Base-by-base conservation (phyloP, 768 basidiomycete genomes). In the Dictyophora rubrovolvata region DNA sequence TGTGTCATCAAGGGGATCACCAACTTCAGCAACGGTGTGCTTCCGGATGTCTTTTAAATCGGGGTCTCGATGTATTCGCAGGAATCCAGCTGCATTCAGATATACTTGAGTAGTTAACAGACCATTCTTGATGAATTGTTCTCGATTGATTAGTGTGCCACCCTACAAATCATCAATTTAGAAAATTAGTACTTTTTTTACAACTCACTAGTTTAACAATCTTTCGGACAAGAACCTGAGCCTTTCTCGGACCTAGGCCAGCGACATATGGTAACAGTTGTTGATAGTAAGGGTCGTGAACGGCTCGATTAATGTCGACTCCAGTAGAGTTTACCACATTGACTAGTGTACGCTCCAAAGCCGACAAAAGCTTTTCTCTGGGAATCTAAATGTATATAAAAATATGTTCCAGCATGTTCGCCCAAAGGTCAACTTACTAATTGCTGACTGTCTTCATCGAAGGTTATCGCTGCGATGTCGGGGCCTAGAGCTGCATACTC, bases 201-300 rank as follows among this genome's bases (percentile, higher is more conserved):
- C 49, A 9, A 79, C 83, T 63, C 64, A 93, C 94, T 68, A 86
- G 74, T 16, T 81, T 73, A 8, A 80, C 81, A 51, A 97, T 92
- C 69, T 87, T 89, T 71, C 86, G 86, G 36, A 93, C 77, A 48
- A 98, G 69, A 5, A 81, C 80, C 63, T 91, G 86, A 5, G 93
- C 91, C 70, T 99, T 99, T 59, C 96, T 82, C 9, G 93, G 96
- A 8, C 96, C 96, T 54, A 99, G 77, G 14, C 96, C 96, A 66
- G 92, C 84, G 47, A 99, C 82, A 66, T 90, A 95, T 1, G 88
- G 93, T 10, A 99, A 77, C 34, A 97, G 78, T 54, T 86, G 79
- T 64, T 89, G 86, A 67, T 96, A 93, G 70, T 98, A 96, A 2
- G 84, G 65, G 69, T 97, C 92, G 1, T 84, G 83, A 17, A 93